Evolutionary conservation across 2,329 filamentous ascomycete species (phyloP).

Genomic region (Capronia coronata): DNA sequence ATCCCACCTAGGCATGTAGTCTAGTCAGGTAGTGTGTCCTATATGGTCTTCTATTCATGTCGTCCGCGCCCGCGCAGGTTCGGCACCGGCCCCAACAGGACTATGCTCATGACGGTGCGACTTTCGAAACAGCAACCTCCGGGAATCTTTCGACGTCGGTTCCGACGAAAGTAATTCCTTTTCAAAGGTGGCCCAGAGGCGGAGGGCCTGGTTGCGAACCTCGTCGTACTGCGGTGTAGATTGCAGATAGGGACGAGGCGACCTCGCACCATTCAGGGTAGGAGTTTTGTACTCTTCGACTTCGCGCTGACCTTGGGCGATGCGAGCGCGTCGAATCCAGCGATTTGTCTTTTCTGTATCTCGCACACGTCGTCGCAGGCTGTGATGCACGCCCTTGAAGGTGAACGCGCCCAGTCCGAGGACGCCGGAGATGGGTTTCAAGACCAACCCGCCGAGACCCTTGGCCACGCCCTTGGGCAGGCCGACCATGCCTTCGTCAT

Average conservation of each 20-base stretch:
- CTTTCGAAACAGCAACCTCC: conserved; percentile 2
- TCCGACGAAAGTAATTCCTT: conserved; percentile 16
- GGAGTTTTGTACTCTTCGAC: conserved; percentile 13
- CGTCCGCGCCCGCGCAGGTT: too few species aligned
- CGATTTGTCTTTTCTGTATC: conserved; percentile 35
- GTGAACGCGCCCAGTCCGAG: conserved; percentile 39
- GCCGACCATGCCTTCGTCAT: conserved; percentile 38
- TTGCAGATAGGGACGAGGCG: not conserved
- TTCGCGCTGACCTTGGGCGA: conserved; percentile 24
- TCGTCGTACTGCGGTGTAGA: conserved; percentile 10
- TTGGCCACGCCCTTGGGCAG: conserved; percentile 41
- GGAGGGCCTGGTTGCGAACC: conserved; percentile 21
- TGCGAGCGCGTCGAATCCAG: conserved; percentile 33
- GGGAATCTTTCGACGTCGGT: conserved; percentile 15
- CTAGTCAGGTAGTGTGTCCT: not conserved
- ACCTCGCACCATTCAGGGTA: not conserved
- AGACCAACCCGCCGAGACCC: conserved; percentile 41
- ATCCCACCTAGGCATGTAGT: not conserved
- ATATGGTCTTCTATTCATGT: too few species aligned
- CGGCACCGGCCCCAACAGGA: not conserved
- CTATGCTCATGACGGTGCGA: not conserved
- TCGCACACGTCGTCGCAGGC: conserved; percentile 34
- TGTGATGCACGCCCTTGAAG: conserved; percentile 40
- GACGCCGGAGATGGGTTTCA: conserved; percentile 42
- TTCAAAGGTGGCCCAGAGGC: conserved; percentile 19